Percentiles rank a stretch among this genome's conserved stretches.
These are phyloP conservation scores for Bertia moriformis DNA, from an alignment of 2,329 filamentous ascomycete species.

Conservation along the genomic window DNA sequence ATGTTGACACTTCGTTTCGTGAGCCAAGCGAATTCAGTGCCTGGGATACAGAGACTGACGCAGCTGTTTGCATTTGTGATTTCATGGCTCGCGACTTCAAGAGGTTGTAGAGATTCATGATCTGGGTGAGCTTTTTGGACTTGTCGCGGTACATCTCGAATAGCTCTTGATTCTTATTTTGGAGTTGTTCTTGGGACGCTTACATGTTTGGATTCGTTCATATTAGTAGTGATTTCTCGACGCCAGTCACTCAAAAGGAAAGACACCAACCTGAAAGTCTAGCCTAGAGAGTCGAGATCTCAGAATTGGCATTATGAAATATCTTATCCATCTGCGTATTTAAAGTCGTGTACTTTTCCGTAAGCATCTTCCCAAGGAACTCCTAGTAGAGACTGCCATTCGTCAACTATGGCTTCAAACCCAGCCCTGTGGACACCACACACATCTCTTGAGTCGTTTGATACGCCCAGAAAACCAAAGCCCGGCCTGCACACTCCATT, in stretches of 20 bases:
- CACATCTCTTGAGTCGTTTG: constrained; percentile 1
- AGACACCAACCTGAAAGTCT: not conserved
- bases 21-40: not conserved
- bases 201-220: not conserved
- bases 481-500: not conserved
- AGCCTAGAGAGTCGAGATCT: not conserved
- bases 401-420: too few relatives aligned
- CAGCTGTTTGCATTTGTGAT: not conserved
- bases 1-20: not conserved
- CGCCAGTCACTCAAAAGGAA: too few relatives aligned
- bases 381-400: not conserved
- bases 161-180: not conserved
- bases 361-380: not conserved
- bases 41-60: not conserved
- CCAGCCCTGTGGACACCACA: too few relatives aligned
- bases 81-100: not conserved
- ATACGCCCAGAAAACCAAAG: not conserved
- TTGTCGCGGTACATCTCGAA: not conserved
- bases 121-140: not conserved
- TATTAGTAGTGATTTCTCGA: too few relatives aligned
- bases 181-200: not conserved
- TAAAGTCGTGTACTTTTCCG: not conserved
- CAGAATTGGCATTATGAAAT: not conserved
- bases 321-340: not conserved
- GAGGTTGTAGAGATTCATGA: not conserved